These are phyloP conservation scores for Prunus salicina DNA, from an alignment of 306 rosid species.

Conservation along the genomic window DNA sequence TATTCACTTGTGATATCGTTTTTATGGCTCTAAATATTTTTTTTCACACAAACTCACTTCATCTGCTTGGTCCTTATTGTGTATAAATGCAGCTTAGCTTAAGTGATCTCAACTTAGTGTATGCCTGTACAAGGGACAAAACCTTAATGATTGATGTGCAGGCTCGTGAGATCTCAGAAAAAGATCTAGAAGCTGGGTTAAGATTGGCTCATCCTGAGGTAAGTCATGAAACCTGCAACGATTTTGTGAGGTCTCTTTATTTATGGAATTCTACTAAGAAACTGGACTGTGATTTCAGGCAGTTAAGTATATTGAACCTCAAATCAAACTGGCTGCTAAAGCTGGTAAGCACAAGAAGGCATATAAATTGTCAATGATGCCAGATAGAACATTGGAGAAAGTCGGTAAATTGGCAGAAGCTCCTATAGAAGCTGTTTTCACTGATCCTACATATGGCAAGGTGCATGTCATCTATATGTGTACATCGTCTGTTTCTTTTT, in stretches of 20 bases:
- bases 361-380: conserved; percentile 81
- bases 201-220: conserved; percentile 95
- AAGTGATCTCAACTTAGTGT: conserved; percentile 92
- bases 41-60: background rate
- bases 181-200: conserved; percentile 86
- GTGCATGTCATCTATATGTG: conserved; percentile 29
- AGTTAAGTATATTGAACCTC: conserved; percentile 89
- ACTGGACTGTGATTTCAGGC: conserved; percentile 51
- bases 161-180: conserved; percentile 89
- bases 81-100: conserved; percentile 60
- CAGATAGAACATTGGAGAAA: conserved; percentile 75
- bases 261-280: conserved; percentile 30
- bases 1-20: background rate
- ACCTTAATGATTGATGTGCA: conserved; percentile 97
- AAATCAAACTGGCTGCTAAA: conserved; percentile 84
- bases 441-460: conserved; percentile 93
- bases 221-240: conserved; percentile 28
- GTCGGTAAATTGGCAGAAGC: conserved; percentile 66
- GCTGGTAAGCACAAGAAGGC: conserved; percentile 84
- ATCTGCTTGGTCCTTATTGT: background rate
- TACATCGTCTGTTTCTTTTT: background rate
- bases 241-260: background rate
- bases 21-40: conserved; percentile 18
- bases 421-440: conserved; percentile 79
- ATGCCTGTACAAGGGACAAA: conserved; percentile 93